phyloP scores from a whole-genome alignment of 2,329 filamentous ascomycete species.

The Pseudovirgaria hyperparasitica region DNA sequence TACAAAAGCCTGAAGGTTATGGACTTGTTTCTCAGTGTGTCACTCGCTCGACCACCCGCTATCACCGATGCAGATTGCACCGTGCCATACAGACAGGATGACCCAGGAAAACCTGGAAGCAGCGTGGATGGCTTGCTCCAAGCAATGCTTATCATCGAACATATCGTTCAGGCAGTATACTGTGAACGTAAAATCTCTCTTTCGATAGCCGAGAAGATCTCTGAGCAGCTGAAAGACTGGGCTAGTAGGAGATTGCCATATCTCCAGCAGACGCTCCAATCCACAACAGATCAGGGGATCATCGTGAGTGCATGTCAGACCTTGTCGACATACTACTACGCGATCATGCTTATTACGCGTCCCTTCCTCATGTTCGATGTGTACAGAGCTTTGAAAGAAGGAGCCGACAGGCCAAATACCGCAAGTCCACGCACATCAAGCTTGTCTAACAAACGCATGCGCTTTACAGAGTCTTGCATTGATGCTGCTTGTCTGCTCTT shows the following conservation, averaged over 20 bases:
- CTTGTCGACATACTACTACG: constrained; percentile 40
- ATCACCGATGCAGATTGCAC: constrained; percentile 39
- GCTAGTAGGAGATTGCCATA: constrained; percentile 25
- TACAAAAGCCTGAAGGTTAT: constrained; percentile 41
- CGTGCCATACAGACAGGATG: too few species aligned
- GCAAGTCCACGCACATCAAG: constrained; percentile 13
- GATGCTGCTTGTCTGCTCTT: constrained; percentile 16
- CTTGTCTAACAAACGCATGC: constrained; percentile 14
- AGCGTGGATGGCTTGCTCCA: constrained; percentile 28
- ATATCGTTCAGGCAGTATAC: constrained; percentile 34
- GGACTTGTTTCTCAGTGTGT: constrained; percentile 38
- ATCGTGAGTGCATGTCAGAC: constrained; percentile 36
- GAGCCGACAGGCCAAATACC: too few species aligned
- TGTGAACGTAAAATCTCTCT: constrained; percentile 28
- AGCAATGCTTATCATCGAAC: constrained; percentile 36
- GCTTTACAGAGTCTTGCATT: constrained; percentile 18
- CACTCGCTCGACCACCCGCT: constrained; percentile 38
- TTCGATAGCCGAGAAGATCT: constrained; percentile 28
- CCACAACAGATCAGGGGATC: constrained; percentile 16
- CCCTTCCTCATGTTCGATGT: constrained; percentile 41
- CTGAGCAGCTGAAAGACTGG: constrained; percentile 28
- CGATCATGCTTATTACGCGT: constrained; percentile 40
- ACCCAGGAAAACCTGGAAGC: too few species aligned
- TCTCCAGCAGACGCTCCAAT: constrained; percentile 13
- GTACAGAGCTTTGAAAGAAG: constrained; percentile 22